phyloP scores from a whole-genome alignment of 495 filamentous ascomycete genomes.

The Tuber microsphaerosporum region DNA sequence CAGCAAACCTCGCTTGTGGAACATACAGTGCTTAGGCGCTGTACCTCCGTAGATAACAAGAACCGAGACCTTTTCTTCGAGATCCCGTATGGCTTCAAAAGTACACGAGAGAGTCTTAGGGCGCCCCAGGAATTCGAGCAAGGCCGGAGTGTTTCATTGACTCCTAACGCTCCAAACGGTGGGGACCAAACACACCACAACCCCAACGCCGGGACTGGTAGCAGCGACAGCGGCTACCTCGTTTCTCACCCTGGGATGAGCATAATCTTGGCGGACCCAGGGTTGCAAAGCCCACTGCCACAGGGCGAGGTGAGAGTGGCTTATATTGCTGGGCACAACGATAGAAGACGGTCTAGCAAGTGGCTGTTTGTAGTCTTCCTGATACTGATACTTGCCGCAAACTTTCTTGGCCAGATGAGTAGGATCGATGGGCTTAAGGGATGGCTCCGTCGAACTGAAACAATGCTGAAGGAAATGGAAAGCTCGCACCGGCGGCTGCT shows the following conservation, averaged over 20 bases:
- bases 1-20: too few relatives aligned
- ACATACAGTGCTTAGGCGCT: too few relatives aligned
- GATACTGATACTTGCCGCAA: slow-evolving; percentile 13
- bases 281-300: neutral
- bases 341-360: neutral
- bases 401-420: slow-evolving; percentile 14
- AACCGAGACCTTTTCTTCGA: slow-evolving; percentile 22
- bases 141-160: neutral
- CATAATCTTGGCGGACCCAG: neutral
- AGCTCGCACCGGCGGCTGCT: neutral
- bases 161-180: neutral
- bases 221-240: slow-evolving; percentile 9
- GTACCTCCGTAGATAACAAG: slow-evolving; percentile 16
- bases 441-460: slow-evolving; percentile 21
- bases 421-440: slow-evolving; percentile 18
- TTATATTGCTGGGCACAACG: neutral
- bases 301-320: neutral
- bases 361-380: slow-evolving; percentile 14
- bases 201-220: neutral
- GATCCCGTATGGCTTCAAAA: slow-evolving; percentile 10
- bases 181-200: neutral
- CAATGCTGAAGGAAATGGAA: slow-evolving; percentile 16
- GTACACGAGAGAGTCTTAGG: neutral
- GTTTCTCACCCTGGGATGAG: slow-evolving; percentile 6
- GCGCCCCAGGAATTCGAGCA: neutral